Evolutionary conservation across 176 grass and related monocot genomes (phyloP), one percentile per base, ranked within the genome.

Genomic region (Bonia amplexicaulis): DNA sequence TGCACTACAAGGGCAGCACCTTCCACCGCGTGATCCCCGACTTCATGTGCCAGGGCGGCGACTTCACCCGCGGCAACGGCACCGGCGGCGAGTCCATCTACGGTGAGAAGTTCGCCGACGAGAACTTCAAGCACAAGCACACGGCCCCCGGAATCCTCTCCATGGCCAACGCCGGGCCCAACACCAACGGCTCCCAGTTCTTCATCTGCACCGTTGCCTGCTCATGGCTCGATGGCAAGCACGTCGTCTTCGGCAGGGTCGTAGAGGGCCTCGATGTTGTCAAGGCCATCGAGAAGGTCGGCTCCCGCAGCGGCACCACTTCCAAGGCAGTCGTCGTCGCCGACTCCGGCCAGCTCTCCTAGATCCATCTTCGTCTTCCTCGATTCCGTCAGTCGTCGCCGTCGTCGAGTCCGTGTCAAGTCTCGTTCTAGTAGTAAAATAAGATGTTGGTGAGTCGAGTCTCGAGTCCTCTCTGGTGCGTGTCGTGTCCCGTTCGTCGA

Each of bases 11-110:
- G 93, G 90, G 88, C 0, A 89, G 85, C 0, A 0, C 16, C 1
- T 95, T 95, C 84, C 93, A 95, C 93, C 90, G 93, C 67, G 90
- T 95, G 1, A 95, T 95, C 90, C 85, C 93, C 6, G 59, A 80
- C 1, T 95, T 95, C 88, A 95, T 95, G 93, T 95, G 93, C 83
- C 93, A 93, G 77, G 93, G 93, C 71, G 93, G 93, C 31, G 93
- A 95, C 81, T 95, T 95, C 91, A 95, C 93, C 25, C 12, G 33
- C 5, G 86, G 93, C 71, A 93, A 95, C 73, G 93, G 93, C 6
- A 95, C 86, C 0, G 93, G 93, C 2, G 93, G 93, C 2, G 93
- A 93, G 85, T 95, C 93, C 65, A 93, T 95, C 77, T 95, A 95
- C 86, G 90, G 93, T 57, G 88, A 81, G 9, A 95, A 90, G 85